A percentile compares a stretch with the other conserved stretches of the same genome.
These are phyloP conservation scores for Bacterosira constricta DNA, from an alignment of 108 stramenopile species.

Conservation along the genomic window DNA sequence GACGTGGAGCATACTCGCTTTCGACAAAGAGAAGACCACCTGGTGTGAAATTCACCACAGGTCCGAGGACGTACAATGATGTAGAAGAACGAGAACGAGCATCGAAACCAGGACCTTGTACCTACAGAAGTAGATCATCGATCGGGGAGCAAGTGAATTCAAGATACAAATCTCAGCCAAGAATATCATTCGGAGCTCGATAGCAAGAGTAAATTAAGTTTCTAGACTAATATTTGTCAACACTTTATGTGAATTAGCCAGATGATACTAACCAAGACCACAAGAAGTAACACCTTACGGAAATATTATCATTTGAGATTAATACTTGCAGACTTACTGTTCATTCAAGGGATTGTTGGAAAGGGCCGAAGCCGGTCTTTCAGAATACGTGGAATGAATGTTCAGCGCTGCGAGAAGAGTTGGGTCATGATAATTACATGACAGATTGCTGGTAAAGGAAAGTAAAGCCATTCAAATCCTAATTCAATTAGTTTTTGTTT, in stretches of 20 bases:
- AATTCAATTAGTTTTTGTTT: too few relatives aligned
- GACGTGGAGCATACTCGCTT: conserved; percentile 24
- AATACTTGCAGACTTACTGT: too few relatives aligned
- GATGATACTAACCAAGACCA: too few relatives aligned
- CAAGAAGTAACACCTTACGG: too few relatives aligned
- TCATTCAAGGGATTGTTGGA: too few relatives aligned
- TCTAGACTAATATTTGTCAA: background rate
- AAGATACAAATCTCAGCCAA: conserved; percentile 41
- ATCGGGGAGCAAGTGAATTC: conserved; percentile 49
- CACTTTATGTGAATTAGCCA: background rate
- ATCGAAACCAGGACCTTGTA: conserved; percentile 42
- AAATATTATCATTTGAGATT: too few relatives aligned
- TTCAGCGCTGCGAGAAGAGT: too few relatives aligned
- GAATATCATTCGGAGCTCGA: conserved; percentile 50
- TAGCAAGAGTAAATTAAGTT: conserved; percentile 9
- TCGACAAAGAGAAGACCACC: conserved; percentile 43
- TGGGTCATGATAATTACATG: too few relatives aligned
- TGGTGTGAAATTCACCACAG: conserved; percentile 53
- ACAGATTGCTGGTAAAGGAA: too few relatives aligned
- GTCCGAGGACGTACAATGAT: conserved; percentile 58
- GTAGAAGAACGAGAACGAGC: conserved; percentile 46
- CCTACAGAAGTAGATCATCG: conserved; percentile 29
- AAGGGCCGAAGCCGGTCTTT: too few relatives aligned
- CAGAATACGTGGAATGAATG: too few relatives aligned
- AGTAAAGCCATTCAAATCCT: too few relatives aligned